Evolutionary conservation across 805 yeast species (phyloP), one percentile per base, ranked within the genome.

Genomic region (Metschnikowia lunata): DNA sequence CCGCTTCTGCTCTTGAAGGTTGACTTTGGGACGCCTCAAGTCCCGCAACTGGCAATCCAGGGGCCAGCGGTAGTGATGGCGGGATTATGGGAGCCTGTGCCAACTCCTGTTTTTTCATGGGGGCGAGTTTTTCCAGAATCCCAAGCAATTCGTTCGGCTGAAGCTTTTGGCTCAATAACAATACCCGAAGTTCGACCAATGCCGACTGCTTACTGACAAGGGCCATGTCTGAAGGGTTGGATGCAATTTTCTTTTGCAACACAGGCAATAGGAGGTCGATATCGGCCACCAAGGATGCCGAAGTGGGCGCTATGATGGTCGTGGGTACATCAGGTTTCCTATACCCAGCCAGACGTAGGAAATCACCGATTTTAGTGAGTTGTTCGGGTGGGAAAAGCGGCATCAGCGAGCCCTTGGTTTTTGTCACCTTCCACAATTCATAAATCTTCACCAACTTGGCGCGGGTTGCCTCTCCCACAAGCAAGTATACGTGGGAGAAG

Each of bases 381-480:
- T 86, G 83, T 5, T 79, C 83, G 30, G 68, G 71, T 11, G 88
- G 84, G 60, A 95, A 90, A 36, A 93, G 68, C 5, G 90, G 85
- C 37, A 75, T 59, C 7, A 80, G 80, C n/a, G 84, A 74, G 12
- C 69, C 71, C 34, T 77, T 71, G 2, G 80, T 69, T 39, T 76
- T 80, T 29, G 90, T 79, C 37, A 65, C 66, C 61, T 85, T 83
- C 99, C 99, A 93, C 13, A 96, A 87, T 59, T 82, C 82, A 66
- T 87, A 91, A 50, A 93, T 67, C 51, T 82, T 83, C 44, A 81
- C 81, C 62, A 93, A 68, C 61, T 85, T 86, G 27, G 55, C 52
- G 52, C 98, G 75, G 12, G 83, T 78, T n/a, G 73, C 64, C 54
- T 88, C 95, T 56, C 81, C 83, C 33, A 87, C 91, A 43, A 83